A percentile compares a stretch with the other conserved stretches of the same genome.
phyloP scores from a whole-genome alignment of 495 filamentous ascomycete species.

The Stereocaulon alpinum region DNA sequence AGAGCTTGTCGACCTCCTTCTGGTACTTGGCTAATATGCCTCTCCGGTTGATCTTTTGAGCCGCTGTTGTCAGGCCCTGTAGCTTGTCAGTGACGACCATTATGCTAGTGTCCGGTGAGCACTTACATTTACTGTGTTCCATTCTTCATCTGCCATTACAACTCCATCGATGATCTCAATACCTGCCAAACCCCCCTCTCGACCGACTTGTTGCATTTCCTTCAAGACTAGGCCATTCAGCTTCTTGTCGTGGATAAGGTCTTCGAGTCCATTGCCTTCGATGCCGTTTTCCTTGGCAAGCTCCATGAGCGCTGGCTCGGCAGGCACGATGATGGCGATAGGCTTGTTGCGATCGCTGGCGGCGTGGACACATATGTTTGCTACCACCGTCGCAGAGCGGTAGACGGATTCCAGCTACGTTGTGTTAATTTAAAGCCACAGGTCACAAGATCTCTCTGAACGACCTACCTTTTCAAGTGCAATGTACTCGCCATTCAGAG shows the following conservation, averaged over 20 bases:
- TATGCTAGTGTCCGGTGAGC: not conserved
- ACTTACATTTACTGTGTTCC: conserved; percentile 93
- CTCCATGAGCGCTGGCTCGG: conserved; percentile 76
- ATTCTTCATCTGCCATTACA: conserved; percentile 89
- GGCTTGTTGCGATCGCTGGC: conserved; percentile 72
- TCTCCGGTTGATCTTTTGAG: conserved; percentile 48
- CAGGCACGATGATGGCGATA: conserved; percentile 86
- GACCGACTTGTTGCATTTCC: conserved; percentile 69
- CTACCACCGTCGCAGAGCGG: conserved; percentile 71
- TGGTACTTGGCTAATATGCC: conserved; percentile 39
- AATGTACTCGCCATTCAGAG: conserved; percentile 92
- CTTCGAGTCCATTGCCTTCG: conserved; percentile 58
- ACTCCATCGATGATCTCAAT: conserved; percentile 92
- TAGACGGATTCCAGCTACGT: conserved; percentile 82
- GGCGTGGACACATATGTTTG: conserved; percentile 93
- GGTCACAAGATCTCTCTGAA: not conserved
- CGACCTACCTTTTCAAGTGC: conserved; percentile 71
- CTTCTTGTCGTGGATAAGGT: conserved; percentile 76
- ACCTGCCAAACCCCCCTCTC: conserved; percentile 62
- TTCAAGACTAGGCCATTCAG: conserved; percentile 66
- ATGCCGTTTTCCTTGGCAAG: conserved; percentile 64
- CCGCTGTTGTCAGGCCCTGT: conserved; percentile 44
- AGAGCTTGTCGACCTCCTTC: conserved; percentile 39
- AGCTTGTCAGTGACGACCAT: conserved; percentile 4
- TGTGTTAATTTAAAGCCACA: not conserved